Percentiles rank a stretch among this genome's conserved stretches.
Conservation (phyloP, 306 rosid genomes). For the Biancaea sappan region DNA sequence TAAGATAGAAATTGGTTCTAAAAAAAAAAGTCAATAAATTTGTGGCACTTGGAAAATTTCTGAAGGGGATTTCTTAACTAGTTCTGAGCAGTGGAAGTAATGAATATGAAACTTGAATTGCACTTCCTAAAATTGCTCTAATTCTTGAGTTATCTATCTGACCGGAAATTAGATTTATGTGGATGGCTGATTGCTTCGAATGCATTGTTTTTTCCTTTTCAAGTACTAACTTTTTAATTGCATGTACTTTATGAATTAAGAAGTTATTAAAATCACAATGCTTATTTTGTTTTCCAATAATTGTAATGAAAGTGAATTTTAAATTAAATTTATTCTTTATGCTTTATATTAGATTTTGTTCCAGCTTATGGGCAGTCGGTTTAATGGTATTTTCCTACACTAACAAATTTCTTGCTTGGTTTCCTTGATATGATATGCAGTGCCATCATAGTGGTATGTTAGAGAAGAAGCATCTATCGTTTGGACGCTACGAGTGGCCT, state of each 20-base stretch:
- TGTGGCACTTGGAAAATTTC: background rate
- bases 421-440: slow-evolving; percentile 36
- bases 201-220: background rate
- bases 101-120: background rate
- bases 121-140: background rate
- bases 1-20: no score
- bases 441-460: slow-evolving; percentile 47
- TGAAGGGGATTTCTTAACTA: background rate
- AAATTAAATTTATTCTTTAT: background rate
- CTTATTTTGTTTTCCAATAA: background rate
- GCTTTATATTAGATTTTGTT: background rate
- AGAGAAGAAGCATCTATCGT: background rate
- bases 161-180: no score
- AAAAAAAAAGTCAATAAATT: no score
- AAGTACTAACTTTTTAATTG: background rate
- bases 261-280: background rate
- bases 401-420: background rate
- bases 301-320: background rate
- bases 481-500: slow-evolving; percentile 9
- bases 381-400: background rate
- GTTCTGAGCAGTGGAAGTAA: background rate
- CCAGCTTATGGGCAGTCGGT: background rate
- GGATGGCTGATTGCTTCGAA: slow-evolving; percentile 5
- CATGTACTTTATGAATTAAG: background rate
- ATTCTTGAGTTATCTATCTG: no score